Percentiles rank a stretch among this genome's conserved stretches.
Evolutionary conservation across 2,329 filamentous ascomycete species (phyloP).

Genomic region (Stromatinia cepivora): DNA sequence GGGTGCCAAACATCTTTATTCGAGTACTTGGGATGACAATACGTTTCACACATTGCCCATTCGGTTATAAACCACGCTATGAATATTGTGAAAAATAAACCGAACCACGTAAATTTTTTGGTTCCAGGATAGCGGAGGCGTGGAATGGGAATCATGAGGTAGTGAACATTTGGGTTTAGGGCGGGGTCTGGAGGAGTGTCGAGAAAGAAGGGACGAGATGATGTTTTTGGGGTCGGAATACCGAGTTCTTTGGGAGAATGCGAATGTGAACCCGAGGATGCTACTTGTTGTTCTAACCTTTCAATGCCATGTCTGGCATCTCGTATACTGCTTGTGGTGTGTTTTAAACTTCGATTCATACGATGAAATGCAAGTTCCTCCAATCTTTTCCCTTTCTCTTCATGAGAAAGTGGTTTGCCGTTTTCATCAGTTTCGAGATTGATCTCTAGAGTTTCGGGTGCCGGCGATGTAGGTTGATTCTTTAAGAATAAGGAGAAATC

Average conservation of each 20-base stretch:
- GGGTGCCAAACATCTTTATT: constrained; percentile 50
- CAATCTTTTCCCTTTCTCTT: constrained; percentile 38
- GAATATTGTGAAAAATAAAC: constrained; percentile 42
- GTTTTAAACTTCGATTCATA: constrained; percentile 55
- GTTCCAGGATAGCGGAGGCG: constrained; percentile 28
- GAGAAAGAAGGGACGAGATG: constrained; percentile 12
- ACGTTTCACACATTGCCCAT: constrained; percentile 52
- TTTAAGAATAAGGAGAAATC: constrained; percentile 17
- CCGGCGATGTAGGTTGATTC: constrained; percentile 14
- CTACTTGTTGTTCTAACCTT: constrained; percentile 54
- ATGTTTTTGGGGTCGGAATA: not conserved
- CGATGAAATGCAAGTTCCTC: constrained; percentile 50
- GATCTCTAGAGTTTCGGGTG: not conserved
- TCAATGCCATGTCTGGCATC: constrained; percentile 60
- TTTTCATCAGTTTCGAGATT: constrained; percentile 32
- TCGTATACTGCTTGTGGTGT: constrained; percentile 53
- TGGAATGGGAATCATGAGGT: constrained; percentile 34
- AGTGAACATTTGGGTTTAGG: constrained; percentile 18
- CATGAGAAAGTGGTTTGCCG: constrained; percentile 29
- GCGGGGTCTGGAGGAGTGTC: not conserved
- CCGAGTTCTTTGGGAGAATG: constrained; percentile 10
- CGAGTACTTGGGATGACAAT: constrained; percentile 56
- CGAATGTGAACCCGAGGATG: constrained; percentile 38
- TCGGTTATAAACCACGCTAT: constrained; percentile 58
- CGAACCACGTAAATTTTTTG: constrained; percentile 36